Evolutionary conservation across 2,329 filamentous ascomycete genomes (phyloP).

Genomic region (Fusarium sulawesiense): DNA sequence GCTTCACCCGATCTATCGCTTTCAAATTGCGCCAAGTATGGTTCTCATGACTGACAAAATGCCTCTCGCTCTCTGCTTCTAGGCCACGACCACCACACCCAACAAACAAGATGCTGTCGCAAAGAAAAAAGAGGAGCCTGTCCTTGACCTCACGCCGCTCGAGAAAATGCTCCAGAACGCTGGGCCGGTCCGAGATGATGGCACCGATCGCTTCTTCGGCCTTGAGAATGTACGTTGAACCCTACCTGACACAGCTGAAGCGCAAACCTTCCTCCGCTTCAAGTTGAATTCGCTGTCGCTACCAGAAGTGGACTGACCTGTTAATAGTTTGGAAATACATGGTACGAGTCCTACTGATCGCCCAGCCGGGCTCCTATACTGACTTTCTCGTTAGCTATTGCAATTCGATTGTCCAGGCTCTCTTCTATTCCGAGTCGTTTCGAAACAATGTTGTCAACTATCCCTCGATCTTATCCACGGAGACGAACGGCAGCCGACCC

Average conservation of each 20-base stretch:
- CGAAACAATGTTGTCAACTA: slow-evolving; percentile 95
- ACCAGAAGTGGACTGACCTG: slow-evolving; percentile 50
- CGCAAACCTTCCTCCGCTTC: slow-evolving; percentile 1
- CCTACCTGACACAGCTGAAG: slow-evolving; percentile 1
- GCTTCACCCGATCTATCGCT: slow-evolving; percentile 40
- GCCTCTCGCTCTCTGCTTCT: slow-evolving; percentile 34
- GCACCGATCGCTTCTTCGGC: slow-evolving; percentile 97
- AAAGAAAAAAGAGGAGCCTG: slow-evolving; percentile 68
- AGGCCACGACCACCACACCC: slow-evolving; percentile 59
- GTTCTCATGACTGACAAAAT: slow-evolving; percentile 49
- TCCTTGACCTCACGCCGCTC: slow-evolving; percentile 70
- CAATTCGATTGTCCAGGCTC: slow-evolving; percentile 96
- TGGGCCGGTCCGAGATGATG: slow-evolving; percentile 83
- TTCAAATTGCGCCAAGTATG: slow-evolving; percentile 31
- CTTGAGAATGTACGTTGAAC: slow-evolving; percentile 87
- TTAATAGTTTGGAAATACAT: slow-evolving; percentile 92
- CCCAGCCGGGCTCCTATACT: slow-evolving; percentile 22
- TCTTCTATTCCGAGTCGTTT: slow-evolving; percentile 95
- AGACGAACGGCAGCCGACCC: slow-evolving; percentile 70
- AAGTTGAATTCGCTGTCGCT: neutral
- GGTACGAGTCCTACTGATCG: slow-evolving; percentile 67
- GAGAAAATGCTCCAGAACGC: slow-evolving; percentile 84
- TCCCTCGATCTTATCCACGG: slow-evolving; percentile 76
- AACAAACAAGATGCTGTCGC: slow-evolving; percentile 59
- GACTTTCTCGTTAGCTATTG: slow-evolving; percentile 76